Evolutionary conservation across 1,284 basidiomycete species (phyloP), one percentile per base, ranked within the genome.

Genomic region (Pseudozyma hubeiensis): DNA sequence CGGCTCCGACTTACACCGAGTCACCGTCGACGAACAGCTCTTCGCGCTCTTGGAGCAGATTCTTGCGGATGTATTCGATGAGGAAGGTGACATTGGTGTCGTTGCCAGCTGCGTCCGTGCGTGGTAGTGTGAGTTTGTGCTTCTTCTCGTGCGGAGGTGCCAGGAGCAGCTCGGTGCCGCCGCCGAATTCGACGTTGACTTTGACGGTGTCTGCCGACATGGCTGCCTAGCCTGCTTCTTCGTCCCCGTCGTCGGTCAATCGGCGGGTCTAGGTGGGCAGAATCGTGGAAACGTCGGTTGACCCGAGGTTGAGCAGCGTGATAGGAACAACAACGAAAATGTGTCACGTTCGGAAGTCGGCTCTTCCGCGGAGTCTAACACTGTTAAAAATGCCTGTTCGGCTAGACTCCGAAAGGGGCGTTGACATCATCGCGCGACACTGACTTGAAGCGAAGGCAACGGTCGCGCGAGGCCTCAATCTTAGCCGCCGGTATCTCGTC

Each of bases 11-110:
- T 86, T 84, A 97, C 95, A 97, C 92, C 40, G 91, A 93, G 33
- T 89, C 90, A 7, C 90, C 90, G 69, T 97, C 94, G 52, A 92
- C 88, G 82, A 99, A 98, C 64, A 99, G 87, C 82, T 97, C 94
- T 43, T 89, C 90, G 16, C 96, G 87, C 82, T 96, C 94, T 71
- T 89, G 91, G 77, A 98, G 87, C 57, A 95, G 84, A 78, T 92
- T 90, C 64, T 91, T 89, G 67, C 90, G 89, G 75, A 99, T 88
- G 86, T 92, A 90, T 60, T 89, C 87, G 44, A 98, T 91, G 43
- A 98, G 87, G 82, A 90, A 91, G 1, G 89, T 86, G 70, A 97
- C 86, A 78, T 93, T 90, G 16, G 88, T 86, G 29, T 84, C 85
- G 17, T 85, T 79, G 9, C 71, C 59, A 4, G 54, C 41, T 16